A percentile compares a stretch with the other conserved stretches of the same genome.
Conservation (phyloP, 2,329 filamentous ascomycete species). For the Colletotrichum sp. region DNA sequence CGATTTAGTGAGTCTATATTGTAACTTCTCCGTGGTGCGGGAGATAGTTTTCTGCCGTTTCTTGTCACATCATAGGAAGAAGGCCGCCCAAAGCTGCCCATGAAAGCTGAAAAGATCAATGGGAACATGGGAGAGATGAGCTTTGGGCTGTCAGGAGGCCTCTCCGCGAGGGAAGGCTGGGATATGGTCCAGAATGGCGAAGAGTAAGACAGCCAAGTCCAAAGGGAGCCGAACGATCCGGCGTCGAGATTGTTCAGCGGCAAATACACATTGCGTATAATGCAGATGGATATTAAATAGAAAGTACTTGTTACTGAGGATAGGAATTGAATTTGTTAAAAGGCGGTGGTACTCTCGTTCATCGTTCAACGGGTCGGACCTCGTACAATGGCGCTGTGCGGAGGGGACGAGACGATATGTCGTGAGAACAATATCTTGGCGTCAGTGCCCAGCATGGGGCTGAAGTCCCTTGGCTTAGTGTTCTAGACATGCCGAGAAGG, state of each 20-base stretch:
- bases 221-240: neutral
- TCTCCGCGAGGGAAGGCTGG: neutral
- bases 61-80: no score
- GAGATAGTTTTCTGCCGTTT: no score
- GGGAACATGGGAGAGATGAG: no score
- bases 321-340: no score
- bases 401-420: neutral
- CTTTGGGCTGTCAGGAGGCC: neutral
- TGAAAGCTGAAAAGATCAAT: no score
- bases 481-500: neutral
- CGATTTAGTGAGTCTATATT: no score
- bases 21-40: no score
- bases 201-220: neutral
- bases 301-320: no score
- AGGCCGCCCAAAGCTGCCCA: no score
- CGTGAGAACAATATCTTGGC: neutral
- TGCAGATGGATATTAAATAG: neutral
- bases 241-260: fast-evolving
- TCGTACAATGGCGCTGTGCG: fast-evolving
- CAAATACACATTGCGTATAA: fast-evolving
- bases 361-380: neutral
- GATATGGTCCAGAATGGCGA: neutral
- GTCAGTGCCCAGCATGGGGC: neutral
- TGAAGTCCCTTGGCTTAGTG: neutral
- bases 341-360: no score